Evolutionary conservation across 1,284 basidiomycete genomes (phyloP).

Genomic region (Exsudoporus floridanus): DNA sequence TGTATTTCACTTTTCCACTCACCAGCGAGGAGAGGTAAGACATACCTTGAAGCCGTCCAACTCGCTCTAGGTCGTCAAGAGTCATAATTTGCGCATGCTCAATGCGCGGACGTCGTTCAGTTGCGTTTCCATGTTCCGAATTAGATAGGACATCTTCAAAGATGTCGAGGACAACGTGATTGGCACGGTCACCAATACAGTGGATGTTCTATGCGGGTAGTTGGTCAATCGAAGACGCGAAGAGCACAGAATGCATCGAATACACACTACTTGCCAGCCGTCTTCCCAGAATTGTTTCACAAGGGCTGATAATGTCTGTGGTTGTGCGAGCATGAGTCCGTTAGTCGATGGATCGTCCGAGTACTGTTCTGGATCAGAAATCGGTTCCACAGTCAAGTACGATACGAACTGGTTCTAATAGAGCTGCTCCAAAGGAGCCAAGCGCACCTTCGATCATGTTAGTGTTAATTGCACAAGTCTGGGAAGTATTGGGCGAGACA

Average conservation of each 20-base stretch:
- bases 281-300: slow-evolving; percentile 67
- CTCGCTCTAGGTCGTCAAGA: slow-evolving; percentile 63
- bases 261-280: slow-evolving; percentile 70
- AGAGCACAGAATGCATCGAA: not conserved
- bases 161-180: slow-evolving; percentile 76
- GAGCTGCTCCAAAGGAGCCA: slow-evolving; percentile 88
- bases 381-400: not conserved
- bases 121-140: slow-evolving; percentile 35
- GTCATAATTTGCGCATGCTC: slow-evolving; percentile 92
- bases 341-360: slow-evolving; percentile 69
- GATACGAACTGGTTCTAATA: slow-evolving; percentile 60
- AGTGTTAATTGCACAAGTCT: slow-evolving; percentile 13
- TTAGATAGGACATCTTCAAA: slow-evolving; percentile 56
- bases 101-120: slow-evolving; percentile 67
- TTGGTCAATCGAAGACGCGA: not conserved
- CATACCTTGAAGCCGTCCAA: slow-evolving; percentile 71
- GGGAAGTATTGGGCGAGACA: not conserved
- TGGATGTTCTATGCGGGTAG: slow-evolving; percentile 69
- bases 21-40: not conserved
- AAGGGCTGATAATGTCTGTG: slow-evolving; percentile 51
- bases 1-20: not conserved
- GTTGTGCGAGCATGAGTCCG: slow-evolving; percentile 67
- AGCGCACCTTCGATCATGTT: slow-evolving; percentile 61
- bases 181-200: slow-evolving; percentile 90
- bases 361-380: slow-evolving; percentile 45